Percentiles rank a stretch among this genome's conserved stretches.
These are phyloP conservation scores for Cucumis melo DNA, from an alignment of 306 rosid species.

Conservation along the genomic window DNA sequence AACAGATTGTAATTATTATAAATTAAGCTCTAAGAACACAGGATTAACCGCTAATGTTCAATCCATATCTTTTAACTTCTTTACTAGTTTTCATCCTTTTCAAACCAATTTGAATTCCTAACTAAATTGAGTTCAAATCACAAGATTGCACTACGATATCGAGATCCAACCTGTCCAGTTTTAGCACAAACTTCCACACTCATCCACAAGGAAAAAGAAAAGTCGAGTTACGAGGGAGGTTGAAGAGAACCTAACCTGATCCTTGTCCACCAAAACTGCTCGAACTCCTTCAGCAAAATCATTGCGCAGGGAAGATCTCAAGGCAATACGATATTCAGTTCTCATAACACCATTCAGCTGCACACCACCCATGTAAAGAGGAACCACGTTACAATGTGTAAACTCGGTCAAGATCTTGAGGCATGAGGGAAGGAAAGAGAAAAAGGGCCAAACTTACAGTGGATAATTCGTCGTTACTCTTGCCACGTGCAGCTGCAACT, in stretches of 20 bases:
- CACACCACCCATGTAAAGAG: constrained; percentile 10
- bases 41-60: background rate
- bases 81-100: too few relatives aligned
- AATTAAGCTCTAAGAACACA: background rate
- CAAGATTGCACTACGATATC: background rate
- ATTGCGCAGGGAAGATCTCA: constrained; percentile 61
- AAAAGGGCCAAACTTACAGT: constrained; percentile 31
- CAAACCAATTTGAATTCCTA: too few relatives aligned
- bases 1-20: background rate
- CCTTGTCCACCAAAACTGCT: constrained; percentile 90
- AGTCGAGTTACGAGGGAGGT: background rate
- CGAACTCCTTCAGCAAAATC: constrained; percentile 97
- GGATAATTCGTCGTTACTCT: constrained; percentile 40
- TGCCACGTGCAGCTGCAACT: constrained; percentile 63
- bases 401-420: background rate
- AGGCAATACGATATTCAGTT: constrained; percentile 77
- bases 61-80: too few relatives aligned
- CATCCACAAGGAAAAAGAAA: background rate
- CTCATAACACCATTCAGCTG: constrained; percentile 82
- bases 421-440: background rate
- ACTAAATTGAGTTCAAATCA: background rate
- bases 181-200: background rate
- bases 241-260: constrained; percentile 50
- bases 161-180: background rate
- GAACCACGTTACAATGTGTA: background rate